Percentiles rank a stretch among this genome's conserved stretches.
Conservation (phyloP, 2,329 filamentous ascomycete species). For the Talaromyces sp. region DNA sequence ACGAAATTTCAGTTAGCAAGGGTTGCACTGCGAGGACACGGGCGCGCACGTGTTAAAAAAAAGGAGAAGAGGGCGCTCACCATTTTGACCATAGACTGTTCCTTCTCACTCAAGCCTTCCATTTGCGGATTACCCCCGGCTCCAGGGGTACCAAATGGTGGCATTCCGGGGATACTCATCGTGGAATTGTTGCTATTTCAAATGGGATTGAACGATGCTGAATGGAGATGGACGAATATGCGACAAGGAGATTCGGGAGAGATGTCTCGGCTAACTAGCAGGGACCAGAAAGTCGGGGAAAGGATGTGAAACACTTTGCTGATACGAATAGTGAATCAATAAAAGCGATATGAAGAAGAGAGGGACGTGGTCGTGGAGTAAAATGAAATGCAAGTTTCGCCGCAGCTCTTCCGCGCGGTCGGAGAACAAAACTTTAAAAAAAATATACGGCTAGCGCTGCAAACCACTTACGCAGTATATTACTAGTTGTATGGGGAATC, state of each 20-base stretch:
- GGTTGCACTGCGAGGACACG: neutral
- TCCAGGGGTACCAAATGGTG: constrained; percentile 25
- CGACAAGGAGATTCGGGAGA: neutral
- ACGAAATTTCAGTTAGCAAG: constrained; percentile 4
- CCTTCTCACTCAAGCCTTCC: constrained; percentile 40
- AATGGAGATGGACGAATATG: neutral
- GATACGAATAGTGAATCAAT: neutral
- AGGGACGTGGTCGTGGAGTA: neutral
- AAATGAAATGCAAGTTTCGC: neutral
- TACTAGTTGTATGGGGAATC: neutral
- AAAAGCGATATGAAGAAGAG: neutral
- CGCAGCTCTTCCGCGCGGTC: constrained; percentile 1
- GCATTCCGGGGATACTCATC: constrained; percentile 35
- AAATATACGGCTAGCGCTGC: constrained; percentile 2
- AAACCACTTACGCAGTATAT: constrained; percentile 2
- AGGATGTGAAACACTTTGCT: neutral
- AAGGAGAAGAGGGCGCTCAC: constrained; percentile 20
- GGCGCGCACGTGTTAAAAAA: neutral
- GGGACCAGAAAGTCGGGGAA: neutral
- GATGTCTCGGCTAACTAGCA: neutral
- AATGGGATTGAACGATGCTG: neutral
- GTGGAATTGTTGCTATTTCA: neutral
- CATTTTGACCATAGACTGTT: constrained; percentile 45
- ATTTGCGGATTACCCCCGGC: constrained; percentile 27
- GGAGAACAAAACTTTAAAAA: constrained; percentile 5